Evolutionary conservation across 2,329 filamentous ascomycete genomes (phyloP), one percentile per base, ranked within the genome.

Genomic region (Paraphaeosphaeria minitans): DNA sequence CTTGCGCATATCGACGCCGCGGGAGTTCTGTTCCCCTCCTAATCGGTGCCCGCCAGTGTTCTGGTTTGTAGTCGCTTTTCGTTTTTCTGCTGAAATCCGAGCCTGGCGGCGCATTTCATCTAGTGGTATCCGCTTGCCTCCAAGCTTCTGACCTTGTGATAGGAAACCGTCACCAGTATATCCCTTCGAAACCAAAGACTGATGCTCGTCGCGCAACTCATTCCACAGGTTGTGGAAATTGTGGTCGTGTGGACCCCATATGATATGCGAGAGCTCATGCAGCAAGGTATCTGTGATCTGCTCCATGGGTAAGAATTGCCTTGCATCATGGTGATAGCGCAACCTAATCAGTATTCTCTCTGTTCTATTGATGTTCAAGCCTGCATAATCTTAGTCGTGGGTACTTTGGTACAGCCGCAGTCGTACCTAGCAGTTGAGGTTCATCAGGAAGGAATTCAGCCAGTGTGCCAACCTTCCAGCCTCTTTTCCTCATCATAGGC

Each of bases 121-220:
- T 58, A 85, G 79, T n/a, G 74, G 72, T 46, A 92, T 82, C 43
- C 78, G 79, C 59, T 75, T 77, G 58, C 78, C 78, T 55, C 93
- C 93, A 0, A 97, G 83, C 12, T 85, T 85, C 16, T 87, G 85
- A 1, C 93, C 94, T 33, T 89, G 80, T 0, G 89, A 88, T 31
- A 97, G 79, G 77, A 97, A 97, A 0, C 91, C 91, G 76, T 97
- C 93, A 13, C 94, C 94, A 0, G 91, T 96, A 71, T 94, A 97
- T 19, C 94, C 94, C 73, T 94, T 95, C 58, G 87, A 80, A 12
- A 88, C 72, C 7, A 97, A 83, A 2, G 87, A 86, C 68, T 93
- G 86, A 68, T 94, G 89, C 77, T 97, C 93, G 58, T 94, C 91
- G 21, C 94, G 87, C 4, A 97, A 85, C 72, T 96, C 89, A 67